phyloP scores from a whole-genome alignment of 805 yeast genomes.

The Metschnikowia rubicola region DNA sequence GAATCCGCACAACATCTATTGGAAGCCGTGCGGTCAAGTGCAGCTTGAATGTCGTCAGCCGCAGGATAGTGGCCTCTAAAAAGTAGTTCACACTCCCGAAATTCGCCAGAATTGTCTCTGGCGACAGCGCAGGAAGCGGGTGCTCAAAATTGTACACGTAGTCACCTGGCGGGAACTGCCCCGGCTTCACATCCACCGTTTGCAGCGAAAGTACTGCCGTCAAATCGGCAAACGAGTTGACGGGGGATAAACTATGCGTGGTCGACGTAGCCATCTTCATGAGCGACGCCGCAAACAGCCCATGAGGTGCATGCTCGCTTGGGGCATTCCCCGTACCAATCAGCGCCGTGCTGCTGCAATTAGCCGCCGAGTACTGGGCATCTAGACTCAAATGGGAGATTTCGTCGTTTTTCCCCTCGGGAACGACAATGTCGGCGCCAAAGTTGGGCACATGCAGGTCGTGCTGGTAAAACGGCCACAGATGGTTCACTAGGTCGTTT shows the following conservation, averaged over 20 bases:
- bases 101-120: constrained; percentile 74
- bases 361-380: background rate
- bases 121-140: constrained; percentile 74
- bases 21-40: constrained; percentile 63
- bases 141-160: constrained; percentile 91
- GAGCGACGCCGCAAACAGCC: constrained; percentile 21
- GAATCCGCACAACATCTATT: constrained; percentile 68
- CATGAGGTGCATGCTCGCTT: too few species aligned
- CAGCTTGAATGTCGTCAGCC: constrained; percentile 84
- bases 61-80: constrained; percentile 65
- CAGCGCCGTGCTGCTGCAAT: constrained; percentile 12
- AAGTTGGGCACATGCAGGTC: constrained; percentile 26
- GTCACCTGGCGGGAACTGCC: constrained; percentile 76
- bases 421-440: constrained; percentile 46
- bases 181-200: constrained; percentile 14
- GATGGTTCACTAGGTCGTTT: constrained; percentile 66
- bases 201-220: constrained; percentile 21
- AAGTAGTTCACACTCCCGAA: constrained; percentile 77
- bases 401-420: constrained; percentile 23
- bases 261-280: constrained; percentile 27
- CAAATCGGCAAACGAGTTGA: constrained; percentile 24
- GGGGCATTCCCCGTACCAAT: constrained; percentile 6
- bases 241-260: constrained; percentile 19
- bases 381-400: constrained; percentile 34
- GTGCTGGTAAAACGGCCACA: constrained; percentile 80